Evolutionary conservation across 495 filamentous ascomycete genomes (phyloP), one percentile per base, ranked within the genome.

Genomic region (Penicillium subrubescens): DNA sequence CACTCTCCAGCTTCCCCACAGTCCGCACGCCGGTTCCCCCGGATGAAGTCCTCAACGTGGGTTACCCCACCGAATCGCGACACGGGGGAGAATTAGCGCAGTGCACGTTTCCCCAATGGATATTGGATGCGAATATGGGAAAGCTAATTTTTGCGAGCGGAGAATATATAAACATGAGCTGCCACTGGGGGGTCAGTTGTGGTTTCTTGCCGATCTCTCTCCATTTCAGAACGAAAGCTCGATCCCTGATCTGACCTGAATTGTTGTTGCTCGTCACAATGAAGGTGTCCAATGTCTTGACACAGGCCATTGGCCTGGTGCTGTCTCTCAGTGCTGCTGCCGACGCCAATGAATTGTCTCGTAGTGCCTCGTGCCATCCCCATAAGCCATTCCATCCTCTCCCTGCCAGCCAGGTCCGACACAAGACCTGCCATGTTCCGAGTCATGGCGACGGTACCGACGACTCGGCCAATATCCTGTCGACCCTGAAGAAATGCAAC

Each of bases 401-500:
- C 17, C 79, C 79, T 34, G n/a, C 61, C 7, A 77, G 71, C 29
- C 67, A 65, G 2, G 52, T 62, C 5, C 67, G 77, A 25, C 71
- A 46, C 29, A 75, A 71, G 56, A 75, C 73, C 21, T 81, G 79
- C 65, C 69, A 76, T 64, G 77, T 80, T 14, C 59, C 64, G 23
- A 69, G 51, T 41, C 56, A 77, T 55, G 81, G 77, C 27, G 70
- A 86, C 33, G 76, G 83, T 1, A 74, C 71, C 8, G 88, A 92
- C 60, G 89, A 90, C 62, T 84, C 88, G 12, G 61, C 73, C 5
- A 76, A 83, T 55, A 86, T 92, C 56, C 73, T 90, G 3, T 68
- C 77, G 0, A 87, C 88, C 5, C 69, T 90, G 48, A 78, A 87
- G 41, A 65, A 81, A 27, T 91, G 89, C 74, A 91, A 91, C 69